Evolutionary conservation across 2,329 filamentous ascomycete genomes (phyloP).

Genomic region (Lomentospora prolificans): DNA sequence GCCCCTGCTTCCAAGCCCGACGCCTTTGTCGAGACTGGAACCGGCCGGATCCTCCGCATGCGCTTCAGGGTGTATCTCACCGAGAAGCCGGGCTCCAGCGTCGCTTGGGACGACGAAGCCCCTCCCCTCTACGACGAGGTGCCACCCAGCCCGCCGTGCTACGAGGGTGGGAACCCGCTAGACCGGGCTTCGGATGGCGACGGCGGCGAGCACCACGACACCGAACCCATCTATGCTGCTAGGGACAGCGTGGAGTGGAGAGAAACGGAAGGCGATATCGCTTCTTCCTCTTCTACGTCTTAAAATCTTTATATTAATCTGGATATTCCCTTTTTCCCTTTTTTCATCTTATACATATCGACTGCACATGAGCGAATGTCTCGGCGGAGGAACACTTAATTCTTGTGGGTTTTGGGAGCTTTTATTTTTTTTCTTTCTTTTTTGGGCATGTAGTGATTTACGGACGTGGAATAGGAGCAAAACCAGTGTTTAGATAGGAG

Average conservation of each 20-base stretch:
- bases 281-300: neutral
- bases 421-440: no score
- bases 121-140: constrained; percentile 93
- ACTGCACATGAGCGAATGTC: no score
- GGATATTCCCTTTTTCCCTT: neutral
- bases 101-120: constrained; percentile 94
- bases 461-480: no score
- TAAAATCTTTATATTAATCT: neutral
- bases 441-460: no score
- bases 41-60: constrained; percentile 83
- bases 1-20: constrained; percentile 56
- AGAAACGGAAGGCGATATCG: neutral
- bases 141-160: constrained; percentile 71
- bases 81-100: constrained; percentile 74
- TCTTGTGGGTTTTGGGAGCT: no score
- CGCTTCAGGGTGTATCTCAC: constrained; percentile 79
- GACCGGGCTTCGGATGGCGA: no score
- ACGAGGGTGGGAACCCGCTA: constrained; percentile 26
- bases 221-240: constrained; percentile 1
- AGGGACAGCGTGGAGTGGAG: constrained; percentile 2
- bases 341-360: no score
- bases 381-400: no score
- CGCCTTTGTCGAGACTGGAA: constrained; percentile 74
- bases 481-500: no score
- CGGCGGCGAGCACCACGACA: neutral